These are phyloP conservation scores for Remersonia thermophila DNA, from an alignment of 2,329 filamentous ascomycete species.

Conservation along the genomic window DNA sequence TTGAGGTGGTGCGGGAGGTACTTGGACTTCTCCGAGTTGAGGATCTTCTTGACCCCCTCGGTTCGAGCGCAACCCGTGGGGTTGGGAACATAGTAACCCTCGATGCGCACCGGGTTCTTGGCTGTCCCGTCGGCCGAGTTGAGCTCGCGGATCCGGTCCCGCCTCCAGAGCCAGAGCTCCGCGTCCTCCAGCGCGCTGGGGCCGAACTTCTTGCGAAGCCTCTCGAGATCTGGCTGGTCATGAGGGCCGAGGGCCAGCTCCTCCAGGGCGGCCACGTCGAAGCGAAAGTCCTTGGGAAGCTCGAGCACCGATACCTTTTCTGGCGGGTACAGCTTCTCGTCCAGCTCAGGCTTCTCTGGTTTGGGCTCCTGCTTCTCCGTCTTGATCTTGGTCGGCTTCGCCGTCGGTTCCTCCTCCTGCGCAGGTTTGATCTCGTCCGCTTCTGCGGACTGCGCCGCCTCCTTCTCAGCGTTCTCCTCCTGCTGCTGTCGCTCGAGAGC, in stretches of 20 bases:
- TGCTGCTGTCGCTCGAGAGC: constrained; percentile 45
- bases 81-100: constrained; percentile 74
- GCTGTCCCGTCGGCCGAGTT: constrained; percentile 29
- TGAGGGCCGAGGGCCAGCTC: constrained; percentile 29
- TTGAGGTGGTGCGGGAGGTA: constrained; percentile 97
- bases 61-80: constrained; percentile 75
- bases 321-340: constrained; percentile 39
- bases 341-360: constrained; percentile 21
- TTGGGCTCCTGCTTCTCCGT: constrained; percentile 19
- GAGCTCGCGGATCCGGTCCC: constrained; percentile 42
- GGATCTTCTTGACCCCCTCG: constrained; percentile 87
- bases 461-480: constrained; percentile 31
- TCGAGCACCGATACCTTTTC: constrained; percentile 33
- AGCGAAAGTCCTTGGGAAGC: constrained; percentile 32
- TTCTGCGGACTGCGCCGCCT: constrained; percentile 25
- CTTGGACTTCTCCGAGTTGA: constrained; percentile 95
- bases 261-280: constrained; percentile 34
- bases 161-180: constrained; percentile 45
- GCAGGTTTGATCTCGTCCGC: constrained; percentile 24
- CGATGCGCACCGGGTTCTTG: constrained; percentile 30
- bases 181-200: constrained; percentile 35
- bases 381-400: constrained; percentile 14
- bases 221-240: constrained; percentile 38
- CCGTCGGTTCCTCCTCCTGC: constrained; percentile 22
- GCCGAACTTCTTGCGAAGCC: constrained; percentile 36